Conservation (phyloP, 2,329 filamentous ascomycete species). For the Colletotrichum liaoningense region DNA sequence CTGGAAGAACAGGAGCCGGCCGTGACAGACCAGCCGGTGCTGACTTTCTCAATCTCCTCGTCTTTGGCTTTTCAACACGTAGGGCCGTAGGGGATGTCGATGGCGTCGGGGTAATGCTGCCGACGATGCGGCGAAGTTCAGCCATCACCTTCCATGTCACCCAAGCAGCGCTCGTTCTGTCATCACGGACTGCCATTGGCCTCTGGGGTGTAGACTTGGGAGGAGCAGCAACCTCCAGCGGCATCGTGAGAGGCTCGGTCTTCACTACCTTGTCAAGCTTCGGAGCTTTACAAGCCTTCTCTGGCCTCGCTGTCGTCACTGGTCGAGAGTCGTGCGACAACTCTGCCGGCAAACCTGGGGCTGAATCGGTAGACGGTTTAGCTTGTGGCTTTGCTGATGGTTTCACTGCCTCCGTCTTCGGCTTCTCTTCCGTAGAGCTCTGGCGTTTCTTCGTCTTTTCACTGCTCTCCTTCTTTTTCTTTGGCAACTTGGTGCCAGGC, state of each 20-base stretch:
- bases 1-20: neutral
- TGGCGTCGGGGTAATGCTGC: constrained; percentile 10
- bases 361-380: neutral
- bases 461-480: constrained; percentile 50
- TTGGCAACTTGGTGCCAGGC: constrained; percentile 52
- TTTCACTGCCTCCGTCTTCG: constrained; percentile 40
- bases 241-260: neutral
- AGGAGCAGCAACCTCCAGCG: neutral
- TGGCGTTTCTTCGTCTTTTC: constrained; percentile 31
- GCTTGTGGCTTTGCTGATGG: constrained; percentile 9
- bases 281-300: neutral
- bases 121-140: constrained; percentile 51
- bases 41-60: constrained; percentile 52
- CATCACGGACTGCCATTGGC: constrained; percentile 57
- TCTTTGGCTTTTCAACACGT: constrained; percentile 35
- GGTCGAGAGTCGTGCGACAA: neutral
- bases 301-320: neutral
- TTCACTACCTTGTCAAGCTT: neutral
- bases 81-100: neutral
- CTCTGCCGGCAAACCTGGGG: too few species aligned
- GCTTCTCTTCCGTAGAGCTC: constrained; percentile 37
- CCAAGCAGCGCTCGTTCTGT: constrained; percentile 58
- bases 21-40: constrained; percentile 48
- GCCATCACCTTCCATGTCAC: constrained; percentile 55
- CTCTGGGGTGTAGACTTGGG: constrained; percentile 43